Conservation (phyloP, 208 protist genomes). For the Herpetomonas tarakana region DNA sequence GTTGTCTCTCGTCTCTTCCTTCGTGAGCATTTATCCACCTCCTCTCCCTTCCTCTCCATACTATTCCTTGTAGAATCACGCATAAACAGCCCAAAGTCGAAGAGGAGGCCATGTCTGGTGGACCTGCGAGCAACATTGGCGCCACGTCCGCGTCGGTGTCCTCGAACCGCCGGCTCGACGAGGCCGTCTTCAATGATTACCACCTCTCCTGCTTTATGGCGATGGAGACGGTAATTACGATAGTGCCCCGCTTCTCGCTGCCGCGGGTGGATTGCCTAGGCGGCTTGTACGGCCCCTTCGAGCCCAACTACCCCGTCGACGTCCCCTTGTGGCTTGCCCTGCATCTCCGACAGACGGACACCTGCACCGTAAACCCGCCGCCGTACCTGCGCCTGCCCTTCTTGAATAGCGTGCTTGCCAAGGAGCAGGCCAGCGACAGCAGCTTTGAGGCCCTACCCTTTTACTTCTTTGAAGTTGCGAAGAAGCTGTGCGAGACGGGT, state of each 20-base stretch:
- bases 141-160: background rate
- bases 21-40: no score
- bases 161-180: background rate
- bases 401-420: constrained; percentile 47
- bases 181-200: constrained; percentile 61
- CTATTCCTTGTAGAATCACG: no score
- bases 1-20: no score
- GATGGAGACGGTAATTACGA: constrained; percentile 65
- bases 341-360: constrained; percentile 77
- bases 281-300: constrained; percentile 74
- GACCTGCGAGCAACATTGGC: background rate
- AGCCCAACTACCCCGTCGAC: constrained; percentile 68
- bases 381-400: constrained; percentile 53
- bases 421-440: constrained; percentile 59
- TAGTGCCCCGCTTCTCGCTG: constrained; percentile 84
- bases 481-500: constrained; percentile 32
- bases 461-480: constrained; percentile 87
- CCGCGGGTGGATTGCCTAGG: constrained; percentile 54
- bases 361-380: constrained; percentile 66
- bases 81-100: no score
- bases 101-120: background rate
- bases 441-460: constrained; percentile 82
- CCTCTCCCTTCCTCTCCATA: no score
- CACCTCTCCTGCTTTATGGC: constrained; percentile 82
- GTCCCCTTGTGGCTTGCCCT: constrained; percentile 87